Base-by-base conservation (phyloP, 805 yeast genomes). In the Diddensiella caesifluorescens region DNA sequence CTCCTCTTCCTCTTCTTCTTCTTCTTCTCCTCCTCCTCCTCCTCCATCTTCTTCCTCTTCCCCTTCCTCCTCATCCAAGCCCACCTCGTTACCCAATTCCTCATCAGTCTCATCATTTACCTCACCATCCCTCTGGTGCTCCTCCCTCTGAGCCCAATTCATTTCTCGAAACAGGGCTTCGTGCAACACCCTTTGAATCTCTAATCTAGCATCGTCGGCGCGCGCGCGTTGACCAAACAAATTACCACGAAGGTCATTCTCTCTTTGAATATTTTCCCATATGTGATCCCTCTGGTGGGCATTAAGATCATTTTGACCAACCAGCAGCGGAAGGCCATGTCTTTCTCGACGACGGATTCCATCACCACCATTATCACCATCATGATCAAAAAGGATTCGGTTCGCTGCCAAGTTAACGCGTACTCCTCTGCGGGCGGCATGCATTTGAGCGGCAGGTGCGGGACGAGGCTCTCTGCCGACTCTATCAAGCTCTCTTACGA, bases 401-500 rank as follows among this genome's bases (percentile, higher is more conserved):
- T n/a, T n/a, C n/a, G n/a, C n/a, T n/a, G n/a, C n/a, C n/a, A n/a
- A n/a, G n/a, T n/a, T n/a, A n/a, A n/a, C n/a, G n/a, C n/a, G n/a
- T n/a, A n/a, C n/a, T n/a, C n/a, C n/a, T n/a, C n/a, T n/a, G n/a
- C n/a, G n/a, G n/a, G n/a, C n/a, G n/a, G n/a, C n/a, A n/a, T n/a
- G n/a, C n/a, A n/a, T n/a, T n/a, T n/a, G n/a, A n/a, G n/a, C n/a
- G n/a, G n/a, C 32, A 7, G 32, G 7, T 9, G 32, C 6, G 15
- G 13, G 26, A 9, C 13, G 19, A 7, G 15, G 28, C n/a, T 34
- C 28, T 7, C 21, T 15, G 10, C 38, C 23, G 16, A 34, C 18
- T 5, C 13, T 27, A 6, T 13, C 27, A n/a, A 55, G 45, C 15
- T 50, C 47, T 18, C 42, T 39, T n/a, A 48, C 38, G 41, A 50